Percentiles rank a stretch among this genome's conserved stretches.
Evolutionary conservation across 805 yeast species (phyloP).

Genomic region (Pichia kluyveri): DNA sequence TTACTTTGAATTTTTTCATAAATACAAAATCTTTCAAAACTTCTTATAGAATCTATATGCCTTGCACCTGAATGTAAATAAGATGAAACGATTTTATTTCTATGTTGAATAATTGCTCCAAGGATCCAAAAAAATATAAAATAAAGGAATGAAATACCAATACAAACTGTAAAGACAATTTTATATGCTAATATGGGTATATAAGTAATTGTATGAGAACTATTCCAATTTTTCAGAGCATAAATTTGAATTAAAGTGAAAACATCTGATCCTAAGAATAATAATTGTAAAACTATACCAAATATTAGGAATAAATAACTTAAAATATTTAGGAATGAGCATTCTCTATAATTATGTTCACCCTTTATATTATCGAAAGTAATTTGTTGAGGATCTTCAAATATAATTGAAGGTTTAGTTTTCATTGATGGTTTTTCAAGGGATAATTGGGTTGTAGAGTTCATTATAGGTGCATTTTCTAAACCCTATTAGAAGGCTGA

Average conservation of each 20-base stretch:
- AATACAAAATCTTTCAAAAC: conserved; percentile 64
- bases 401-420: neutral
- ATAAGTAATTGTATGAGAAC: conserved; percentile 23
- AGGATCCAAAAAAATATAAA: conserved; percentile 46
- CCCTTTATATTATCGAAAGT: conserved; percentile 22
- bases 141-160: conserved; percentile 56
- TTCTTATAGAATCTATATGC: conserved; percentile 43
- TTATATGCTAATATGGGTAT: conserved; percentile 24
- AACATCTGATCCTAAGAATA: conserved; percentile 57
- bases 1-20: conserved; percentile 60
- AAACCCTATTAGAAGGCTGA: too few relatives aligned
- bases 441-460: neutral
- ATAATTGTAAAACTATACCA: conserved; percentile 38
- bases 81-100: conserved; percentile 58
- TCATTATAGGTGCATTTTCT: neutral
- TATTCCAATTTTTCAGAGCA: conserved; percentile 46
- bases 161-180: conserved; percentile 47
- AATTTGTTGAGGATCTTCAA: conserved; percentile 16
- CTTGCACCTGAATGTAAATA: conserved; percentile 63
- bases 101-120: conserved; percentile 49
- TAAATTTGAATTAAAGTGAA: conserved; percentile 70
- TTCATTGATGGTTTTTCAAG: neutral
- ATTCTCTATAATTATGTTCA: conserved; percentile 28
- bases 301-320: conserved; percentile 33
- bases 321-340: conserved; percentile 32